These are phyloP conservation scores for Alternaria atra DNA, from an alignment of 2,329 filamentous ascomycete genomes.

Conservation along the genomic window DNA sequence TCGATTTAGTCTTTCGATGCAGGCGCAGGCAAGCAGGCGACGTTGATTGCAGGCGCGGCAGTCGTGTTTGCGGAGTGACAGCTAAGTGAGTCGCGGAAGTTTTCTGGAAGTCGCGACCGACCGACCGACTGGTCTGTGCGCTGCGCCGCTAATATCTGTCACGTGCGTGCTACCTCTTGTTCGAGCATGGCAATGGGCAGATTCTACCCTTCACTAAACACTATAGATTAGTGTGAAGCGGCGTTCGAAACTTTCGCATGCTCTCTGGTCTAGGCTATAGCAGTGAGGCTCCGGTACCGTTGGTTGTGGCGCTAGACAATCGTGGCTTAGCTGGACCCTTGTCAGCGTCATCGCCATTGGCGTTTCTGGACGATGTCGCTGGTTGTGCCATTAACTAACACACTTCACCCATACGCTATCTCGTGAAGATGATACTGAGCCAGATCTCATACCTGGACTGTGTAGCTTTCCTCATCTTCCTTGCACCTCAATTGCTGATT, in stretches of 20 bases:
- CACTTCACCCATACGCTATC: neutral
- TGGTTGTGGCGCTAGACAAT: slow-evolving; percentile 25
- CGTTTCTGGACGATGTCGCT: neutral
- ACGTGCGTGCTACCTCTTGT: slow-evolving; percentile 8
- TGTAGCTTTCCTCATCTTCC: slow-evolving; percentile 73
- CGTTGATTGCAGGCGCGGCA: slow-evolving; percentile 15
- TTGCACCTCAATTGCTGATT: slow-evolving; percentile 75
- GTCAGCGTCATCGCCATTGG: slow-evolving; percentile 30
- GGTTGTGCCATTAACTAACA: neutral
- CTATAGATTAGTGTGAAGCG: neutral
- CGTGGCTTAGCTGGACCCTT: slow-evolving; percentile 28
- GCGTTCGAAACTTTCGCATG: neutral
- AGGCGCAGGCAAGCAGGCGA: slow-evolving; percentile 11
- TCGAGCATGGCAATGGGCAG: neutral
- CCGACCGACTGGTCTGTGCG: slow-evolving; percentile 19
- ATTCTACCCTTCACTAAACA: neutral
- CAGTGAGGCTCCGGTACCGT: neutral
- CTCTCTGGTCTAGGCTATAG: slow-evolving; percentile 1
- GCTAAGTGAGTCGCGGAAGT: slow-evolving; percentile 23
- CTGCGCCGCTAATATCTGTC: slow-evolving; percentile 1
- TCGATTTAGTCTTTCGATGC: slow-evolving; percentile 1
- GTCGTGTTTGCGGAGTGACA: slow-evolving; percentile 24
- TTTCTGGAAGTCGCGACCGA: slow-evolving; percentile 29
- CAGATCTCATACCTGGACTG: slow-evolving; percentile 81
- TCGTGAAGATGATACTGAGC: slow-evolving; percentile 71